Conservation (phyloP, 208 protist species). For the Trypanosoma rangeli region DNA sequence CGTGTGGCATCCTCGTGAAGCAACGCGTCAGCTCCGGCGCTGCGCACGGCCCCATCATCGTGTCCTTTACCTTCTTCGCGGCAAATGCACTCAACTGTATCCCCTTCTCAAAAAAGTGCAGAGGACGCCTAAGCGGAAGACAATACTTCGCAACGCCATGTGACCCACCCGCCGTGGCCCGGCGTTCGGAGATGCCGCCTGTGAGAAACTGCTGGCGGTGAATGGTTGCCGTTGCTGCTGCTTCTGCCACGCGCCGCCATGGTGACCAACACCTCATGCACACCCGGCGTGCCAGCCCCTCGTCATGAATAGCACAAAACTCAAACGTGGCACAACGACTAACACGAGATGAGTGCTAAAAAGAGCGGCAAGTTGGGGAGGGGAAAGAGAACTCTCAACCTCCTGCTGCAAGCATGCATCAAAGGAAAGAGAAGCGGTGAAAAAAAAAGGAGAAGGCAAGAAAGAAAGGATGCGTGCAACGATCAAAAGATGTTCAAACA, state of each 20-base stretch:
- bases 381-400: background rate
- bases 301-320: slow-evolving; percentile 7
- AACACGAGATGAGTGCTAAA: background rate
- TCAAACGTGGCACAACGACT: background rate
- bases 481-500: background rate
- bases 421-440: background rate
- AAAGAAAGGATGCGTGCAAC: background rate
- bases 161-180: background rate
- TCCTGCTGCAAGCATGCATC: too few species aligned
- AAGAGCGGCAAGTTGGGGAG: background rate
- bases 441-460: slow-evolving; percentile 2
- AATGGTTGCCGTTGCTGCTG: background rate
- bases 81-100: background rate
- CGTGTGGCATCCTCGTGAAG: slow-evolving; percentile 22
- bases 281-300: background rate
- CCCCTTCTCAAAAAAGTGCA: slow-evolving; percentile 17
- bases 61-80: background rate
- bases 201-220: background rate
- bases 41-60: background rate
- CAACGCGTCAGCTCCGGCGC: background rate
- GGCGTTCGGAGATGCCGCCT: background rate
- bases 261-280: slow-evolving; percentile 11
- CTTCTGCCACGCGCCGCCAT: background rate
- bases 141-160: background rate
- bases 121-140: slow-evolving; percentile 21